phyloP scores from a whole-genome alignment of 768 basidiomycete species.

The Trametes sanguinea region DNA sequence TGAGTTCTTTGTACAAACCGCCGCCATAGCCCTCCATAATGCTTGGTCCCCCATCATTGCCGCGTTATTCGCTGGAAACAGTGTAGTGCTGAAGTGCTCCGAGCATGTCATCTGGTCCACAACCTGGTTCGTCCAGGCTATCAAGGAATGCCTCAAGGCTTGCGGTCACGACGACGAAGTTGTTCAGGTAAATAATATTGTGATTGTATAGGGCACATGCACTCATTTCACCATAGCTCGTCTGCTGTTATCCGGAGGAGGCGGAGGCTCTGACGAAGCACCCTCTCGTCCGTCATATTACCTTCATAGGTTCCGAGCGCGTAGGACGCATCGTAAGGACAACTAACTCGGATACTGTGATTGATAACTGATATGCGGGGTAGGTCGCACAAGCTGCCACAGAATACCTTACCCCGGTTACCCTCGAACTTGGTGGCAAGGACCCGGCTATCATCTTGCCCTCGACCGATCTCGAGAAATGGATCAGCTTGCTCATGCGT shows the following conservation, averaged over 20 bases:
- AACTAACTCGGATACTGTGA: slow-evolving; percentile 13
- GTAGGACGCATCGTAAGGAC: slow-evolving; percentile 67
- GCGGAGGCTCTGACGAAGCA: slow-evolving; percentile 81
- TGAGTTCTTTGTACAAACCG: slow-evolving; percentile 3
- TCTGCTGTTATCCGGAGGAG: slow-evolving; percentile 87
- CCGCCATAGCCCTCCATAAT: slow-evolving; percentile 81
- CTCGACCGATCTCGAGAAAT: slow-evolving; percentile 78
- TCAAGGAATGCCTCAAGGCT: slow-evolving; percentile 71
- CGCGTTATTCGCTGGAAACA: slow-evolving; percentile 88
- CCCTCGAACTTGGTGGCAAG: slow-evolving; percentile 93
- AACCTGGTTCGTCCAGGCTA: slow-evolving; percentile 76
- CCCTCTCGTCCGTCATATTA: slow-evolving; percentile 86
- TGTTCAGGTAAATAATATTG: slow-evolving; percentile 60
- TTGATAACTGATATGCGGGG: slow-evolving; percentile 1
- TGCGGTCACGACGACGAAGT: slow-evolving; percentile 86
- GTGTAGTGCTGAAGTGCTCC: slow-evolving; percentile 87
- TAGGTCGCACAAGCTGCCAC: slow-evolving; percentile 85
- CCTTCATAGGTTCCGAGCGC: slow-evolving; percentile 84
- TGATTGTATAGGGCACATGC: too few relatives aligned
- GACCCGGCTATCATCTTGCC: slow-evolving; percentile 92
- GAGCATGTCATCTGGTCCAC: slow-evolving; percentile 94
- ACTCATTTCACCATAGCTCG: slow-evolving; percentile 46
- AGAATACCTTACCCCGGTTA: slow-evolving; percentile 85
- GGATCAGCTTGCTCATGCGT: slow-evolving; percentile 83
- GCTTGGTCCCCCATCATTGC: slow-evolving; percentile 93